Base-by-base conservation (phyloP, 1,284 basidiomycete genomes). In the Cystobasidium sp. region DNA sequence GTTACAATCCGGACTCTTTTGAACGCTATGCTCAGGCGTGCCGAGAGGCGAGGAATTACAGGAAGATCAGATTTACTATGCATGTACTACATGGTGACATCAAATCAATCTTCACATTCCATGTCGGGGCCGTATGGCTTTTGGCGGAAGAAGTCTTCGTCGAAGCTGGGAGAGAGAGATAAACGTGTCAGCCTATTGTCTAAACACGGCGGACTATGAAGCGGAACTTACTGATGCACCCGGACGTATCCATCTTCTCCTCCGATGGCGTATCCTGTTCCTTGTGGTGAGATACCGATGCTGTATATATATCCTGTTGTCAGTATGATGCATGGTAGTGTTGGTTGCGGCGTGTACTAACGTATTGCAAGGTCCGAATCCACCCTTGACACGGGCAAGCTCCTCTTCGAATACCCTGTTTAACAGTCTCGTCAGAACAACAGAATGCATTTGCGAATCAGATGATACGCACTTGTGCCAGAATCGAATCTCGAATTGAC, bases 311-410 rank as follows among this genome's bases (percentile, higher is more conserved):
- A 3, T 22, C 16, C 6, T 1, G 3, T 14, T 37, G 24, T 52
- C 39, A 51, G 64, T 37, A 6, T 52, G 31, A 5, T 31, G 31
- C 12, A 12, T 20, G 5, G 24, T 18, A 14, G 18, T 43, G n/a
- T 22, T 37, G 16, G 24, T 3, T 43, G 5, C 6, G 1, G 10
- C 44, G 16, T 43, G 18, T 67, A 86, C 90, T 76, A 77, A 92
- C 87, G 97, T 98, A 85, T 99, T 99, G 84, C 98, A 92, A 64
- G 97, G 96, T 52, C 96, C 96, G 84, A 97, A 87, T 78, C 97
- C 94, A 24, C 94, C 94, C 83, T 94, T 97, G 76, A 99, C 94
- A 49, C 95, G 89, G 24, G 95, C 94, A 75, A 97, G 91, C 83
- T 99, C 96, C 86, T 99, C 96, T 83, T 98, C 96, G 80, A 98